These are phyloP conservation scores for Daldinia decipiens DNA, from an alignment of 495 filamentous ascomycete species.

Conservation along the genomic window DNA sequence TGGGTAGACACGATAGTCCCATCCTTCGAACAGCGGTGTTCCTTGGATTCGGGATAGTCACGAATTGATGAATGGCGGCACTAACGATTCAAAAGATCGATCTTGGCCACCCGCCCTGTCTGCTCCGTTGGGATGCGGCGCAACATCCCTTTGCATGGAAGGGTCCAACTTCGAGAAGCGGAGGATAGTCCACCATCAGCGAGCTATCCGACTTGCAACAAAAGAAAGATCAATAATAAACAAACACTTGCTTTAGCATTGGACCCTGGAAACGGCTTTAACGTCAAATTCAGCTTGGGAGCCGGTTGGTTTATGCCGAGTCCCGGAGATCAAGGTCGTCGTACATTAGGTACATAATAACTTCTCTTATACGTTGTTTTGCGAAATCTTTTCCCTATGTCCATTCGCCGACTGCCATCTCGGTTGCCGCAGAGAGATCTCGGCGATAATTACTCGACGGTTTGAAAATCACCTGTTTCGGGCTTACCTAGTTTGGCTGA, in stretches of 20 bases:
- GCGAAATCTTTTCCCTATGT: constrained; percentile 29
- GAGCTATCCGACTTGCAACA: constrained; percentile 34
- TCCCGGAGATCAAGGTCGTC: constrained; percentile 26
- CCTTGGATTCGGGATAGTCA: constrained; percentile 45
- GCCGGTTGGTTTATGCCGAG: constrained; percentile 31
- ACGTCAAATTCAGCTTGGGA: constrained; percentile 15
- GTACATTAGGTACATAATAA: constrained; percentile 23
- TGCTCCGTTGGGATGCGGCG: constrained; percentile 31
- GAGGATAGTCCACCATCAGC: constrained; percentile 19
- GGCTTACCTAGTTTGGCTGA: constrained; percentile 23
- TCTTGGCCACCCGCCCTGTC: constrained; percentile 29
- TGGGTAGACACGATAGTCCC: constrained; percentile 34
- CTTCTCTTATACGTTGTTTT: constrained; percentile 26
- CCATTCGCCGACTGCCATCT: constrained; percentile 30
- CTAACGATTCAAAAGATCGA: constrained; percentile 40
- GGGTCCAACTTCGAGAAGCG: constrained; percentile 18
- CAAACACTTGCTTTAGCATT: constrained; percentile 14
- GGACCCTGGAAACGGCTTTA: constrained; percentile 5
- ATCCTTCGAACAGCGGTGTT: constrained; percentile 34
- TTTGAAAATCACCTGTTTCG: constrained; percentile 16
- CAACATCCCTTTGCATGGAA: constrained; percentile 21
- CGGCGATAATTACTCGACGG: constrained; percentile 33
- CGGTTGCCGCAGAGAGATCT: constrained; percentile 36
- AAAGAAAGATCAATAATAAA: constrained; percentile 11
- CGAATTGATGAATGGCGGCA: constrained; percentile 39